phyloP scores from a whole-genome alignment of 2,329 filamentous ascomycete genomes.

The Ploettnerulaceae sp. region DNA sequence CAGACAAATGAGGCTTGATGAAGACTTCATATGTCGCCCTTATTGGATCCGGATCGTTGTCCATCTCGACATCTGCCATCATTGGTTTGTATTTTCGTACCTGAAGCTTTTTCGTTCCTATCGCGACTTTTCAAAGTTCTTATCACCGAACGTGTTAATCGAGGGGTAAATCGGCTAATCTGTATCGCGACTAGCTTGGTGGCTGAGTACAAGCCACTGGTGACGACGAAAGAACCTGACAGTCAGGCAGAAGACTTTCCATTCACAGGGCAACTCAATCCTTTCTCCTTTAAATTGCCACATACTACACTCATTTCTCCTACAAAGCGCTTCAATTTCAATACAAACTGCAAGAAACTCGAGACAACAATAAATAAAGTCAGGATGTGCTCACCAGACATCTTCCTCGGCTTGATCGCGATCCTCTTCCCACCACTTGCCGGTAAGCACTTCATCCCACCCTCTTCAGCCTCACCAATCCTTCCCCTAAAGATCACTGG shows the following conservation, averaged over 20 bases:
- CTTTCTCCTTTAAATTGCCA: conserved; percentile 2
- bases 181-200: not conserved
- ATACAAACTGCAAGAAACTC: not conserved
- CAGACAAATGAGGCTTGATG: conserved; percentile 67
- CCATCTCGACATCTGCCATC: conserved; percentile 15
- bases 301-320: not conserved
- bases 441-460: conserved; percentile 41
- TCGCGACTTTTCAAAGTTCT: conserved; percentile 8
- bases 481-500: not conserved
- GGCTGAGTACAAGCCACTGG: conserved; percentile 9
- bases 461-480: not conserved
- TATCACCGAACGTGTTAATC: not conserved
- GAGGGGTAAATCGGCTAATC: conserved; percentile 4
- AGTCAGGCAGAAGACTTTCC: conserved; percentile 11
- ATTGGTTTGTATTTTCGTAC: conserved; percentile 3
- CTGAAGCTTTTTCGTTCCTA: conserved; percentile 10
- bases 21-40: conserved; percentile 77
- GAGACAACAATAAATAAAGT: not conserved
- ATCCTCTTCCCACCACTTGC: conserved; percentile 61
- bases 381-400: conserved; percentile 54
- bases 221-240: conserved; percentile 5
- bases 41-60: conserved; percentile 58
- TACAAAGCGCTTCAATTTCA: not conserved
- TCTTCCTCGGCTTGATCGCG: conserved; percentile 61
- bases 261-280: conserved; percentile 7